Evolutionary conservation across 129 eudicot species (phyloP).

Genomic region (Flaveria sonorensis): DNA sequence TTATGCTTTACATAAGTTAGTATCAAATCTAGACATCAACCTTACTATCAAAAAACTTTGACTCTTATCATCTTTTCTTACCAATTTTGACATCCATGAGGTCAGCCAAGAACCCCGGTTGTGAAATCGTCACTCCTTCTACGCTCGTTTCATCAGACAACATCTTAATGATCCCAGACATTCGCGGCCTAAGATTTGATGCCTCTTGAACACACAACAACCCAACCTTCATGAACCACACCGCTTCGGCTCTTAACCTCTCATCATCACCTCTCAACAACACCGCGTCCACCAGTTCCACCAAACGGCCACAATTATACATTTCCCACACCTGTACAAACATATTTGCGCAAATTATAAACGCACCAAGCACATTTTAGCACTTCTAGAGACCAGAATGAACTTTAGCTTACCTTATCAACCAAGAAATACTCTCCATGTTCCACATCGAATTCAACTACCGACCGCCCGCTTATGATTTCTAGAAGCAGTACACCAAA

Average conservation of each 20-base stretch:
- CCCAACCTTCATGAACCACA: slow-evolving; percentile 64
- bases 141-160: slow-evolving; percentile 44
- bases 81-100: slow-evolving; percentile 63
- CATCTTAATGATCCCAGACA: slow-evolving; percentile 67
- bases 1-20: slow-evolving; percentile 26
- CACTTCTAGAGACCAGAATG: background rate
- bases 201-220: slow-evolving; percentile 83
- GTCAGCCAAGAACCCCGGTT: slow-evolving; percentile 71
- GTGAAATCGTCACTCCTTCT: slow-evolving; percentile 37
- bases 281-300: slow-evolving; percentile 53
- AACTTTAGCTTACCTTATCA: slow-evolving; percentile 53
- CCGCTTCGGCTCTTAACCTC: slow-evolving; percentile 48
- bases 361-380: background rate
- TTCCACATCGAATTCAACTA: slow-evolving; percentile 63
- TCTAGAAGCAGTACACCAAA: slow-evolving; percentile 80
- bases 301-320: slow-evolving; percentile 49
- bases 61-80: slow-evolving; percentile 33
- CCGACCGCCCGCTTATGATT: slow-evolving; percentile 60
- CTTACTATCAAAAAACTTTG: slow-evolving; percentile 34
- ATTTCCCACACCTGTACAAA: slow-evolving; percentile 63
- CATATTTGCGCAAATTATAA: slow-evolving; percentile 2
- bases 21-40: slow-evolving; percentile 13
- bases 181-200: slow-evolving; percentile 56
- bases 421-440: slow-evolving; percentile 74
- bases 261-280: slow-evolving; percentile 52